Evolutionary conservation across 1,284 basidiomycete species (phyloP), one percentile per base, ranked within the genome.

Genomic region (Rhodotorula sp.): DNA sequence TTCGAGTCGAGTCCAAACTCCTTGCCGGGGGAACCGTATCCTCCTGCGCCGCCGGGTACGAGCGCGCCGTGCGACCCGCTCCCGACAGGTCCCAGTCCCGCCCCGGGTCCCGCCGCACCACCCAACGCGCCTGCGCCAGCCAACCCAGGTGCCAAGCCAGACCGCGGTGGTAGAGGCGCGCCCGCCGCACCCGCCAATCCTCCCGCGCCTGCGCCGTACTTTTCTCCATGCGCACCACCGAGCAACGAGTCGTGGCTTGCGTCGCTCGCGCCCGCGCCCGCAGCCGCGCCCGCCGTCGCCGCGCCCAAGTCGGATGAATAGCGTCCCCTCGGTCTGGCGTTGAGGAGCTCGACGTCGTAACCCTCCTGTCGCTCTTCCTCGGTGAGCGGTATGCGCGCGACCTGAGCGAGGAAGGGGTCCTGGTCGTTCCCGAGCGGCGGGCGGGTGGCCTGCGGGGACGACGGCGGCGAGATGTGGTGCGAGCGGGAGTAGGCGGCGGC

Each of bases 351-450:
- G 51, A 74, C 66, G 36, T 74, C 73, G 71, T 74, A 74, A 10
- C 73, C 73, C 30, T 74, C 73, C 22, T 70, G 73, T 2, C 73
- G 30, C 59, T 74, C 73, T n/a, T 66, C 62, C 39, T 71, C 70
- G n/a, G 70, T 74, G 58, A 74, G 58, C 6, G 62, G 52, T 34
- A 74, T 67, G 20, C 56, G 61, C 2, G 63, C 68, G 15, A 66
- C 59, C 52, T 72, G 70, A 6, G 65, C 65, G 44, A 74, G 64
- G 66, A 72, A 74, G 10, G 73, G 73, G 49, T 74, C 73, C 19
- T 58, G 59, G 27, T 61, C 36, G 39, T 44, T 36, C 36, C 13
- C 39, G 39, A 15, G 9, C 9, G 39, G 39, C 19, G 39, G 39
- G 11, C 19, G 39, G 39, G 39, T 15, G 39, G 39, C 13, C 39